Evolutionary conservation across 2,329 filamentous ascomycete genomes (phyloP), one percentile per base, ranked within the genome.

Genomic region (Amphichorda felina): DNA sequence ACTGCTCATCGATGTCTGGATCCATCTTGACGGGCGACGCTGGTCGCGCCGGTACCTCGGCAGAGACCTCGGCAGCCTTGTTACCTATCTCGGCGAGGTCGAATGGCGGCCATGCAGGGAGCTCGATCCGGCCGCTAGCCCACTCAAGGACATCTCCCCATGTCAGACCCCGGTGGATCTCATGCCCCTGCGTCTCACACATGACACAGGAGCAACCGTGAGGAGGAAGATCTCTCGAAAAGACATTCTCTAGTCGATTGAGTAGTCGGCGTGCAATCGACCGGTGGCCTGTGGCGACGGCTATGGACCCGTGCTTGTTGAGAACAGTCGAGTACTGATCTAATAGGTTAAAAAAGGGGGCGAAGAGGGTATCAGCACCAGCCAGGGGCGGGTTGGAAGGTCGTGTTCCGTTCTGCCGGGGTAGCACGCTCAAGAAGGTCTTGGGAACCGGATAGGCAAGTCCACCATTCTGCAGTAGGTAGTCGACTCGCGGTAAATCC

Each of bases 101-200:
- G 50, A 95, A 91, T 0, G 89, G 86, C 16, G 89, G 89, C 89
- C 89, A 95, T 13, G 70, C 61, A 1, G 89, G 88, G 35, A 95
- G 68, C 46, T 94, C 86, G 40, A 85, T 75, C 37, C 89, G 77
- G 14, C 89, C 89, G 43, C 86, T 91, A 10, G 94, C 87, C 52
- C 88, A 79, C 57, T 98, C 91, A 17, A 98, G 61, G 10, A 96
- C 87, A 53, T 96, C 89, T 8, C 91, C 89, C 89, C 89, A 98
- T 42, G 85, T 91, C 21, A 95, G 68, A 2, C 87, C 88, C 37
- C 68, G 71, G 42, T 77, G 73, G 13, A 80, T 72, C 26, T 78
- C 70, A 26, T 72, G 61, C 4, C 61, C 61, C 10, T 38, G 25
- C 8, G 30, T 17, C 32, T 80, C 74, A 51, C 89, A 96, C 67